Base-by-base conservation (phyloP, 1,139 yeast species). In the Suhomyces atakaporum region DNA sequence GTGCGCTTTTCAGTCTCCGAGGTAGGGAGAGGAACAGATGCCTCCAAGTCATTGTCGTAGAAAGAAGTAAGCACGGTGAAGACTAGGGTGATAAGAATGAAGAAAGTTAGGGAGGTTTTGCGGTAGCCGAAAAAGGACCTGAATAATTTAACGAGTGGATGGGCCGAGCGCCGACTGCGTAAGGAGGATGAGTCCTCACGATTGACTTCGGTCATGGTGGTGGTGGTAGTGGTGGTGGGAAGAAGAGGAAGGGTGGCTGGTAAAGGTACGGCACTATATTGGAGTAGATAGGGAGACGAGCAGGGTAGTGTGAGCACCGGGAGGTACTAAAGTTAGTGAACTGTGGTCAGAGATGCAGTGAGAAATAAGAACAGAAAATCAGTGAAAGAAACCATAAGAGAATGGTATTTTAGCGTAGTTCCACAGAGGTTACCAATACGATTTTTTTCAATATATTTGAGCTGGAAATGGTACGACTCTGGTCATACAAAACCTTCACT, bases 81-180 rank as follows among this genome's bases (percentile, higher is more conserved):
- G 1, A 71, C 33, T 27, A 73, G 60, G 0, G 81, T 65, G 8
- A 72, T 32, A 4, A 73, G 51, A 9, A 75, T 75, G 43, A 79
- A 61, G 8, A 76, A 52, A 0, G 84, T 73, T 38, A 79, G 60
- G 1, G 84, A 66, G 0, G 84, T 79, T 58, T 79, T 79, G 44
- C 85, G 61, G 58, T 79, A 79, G 4, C 82, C 81, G 56, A 79
- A 78, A 3, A 68, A 54, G 16, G 69, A 56, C 36, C 74, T 51
- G 18, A 65, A 10, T 11, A 25, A 29, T 16, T 28, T 23, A n/a
- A 37, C 30, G 25, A 37, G 18, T 15, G 35, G 32, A 27, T 33
- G 24, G 22, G 31, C 29, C 9, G 27, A 12, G 9, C 12, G 20
- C 21, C 7, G n/a, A 12, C 19, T 8, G 11, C 23, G 24, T 16